phyloP scores from a whole-genome alignment of 768 basidiomycete genomes.

The Auriscalpium vulgare region DNA sequence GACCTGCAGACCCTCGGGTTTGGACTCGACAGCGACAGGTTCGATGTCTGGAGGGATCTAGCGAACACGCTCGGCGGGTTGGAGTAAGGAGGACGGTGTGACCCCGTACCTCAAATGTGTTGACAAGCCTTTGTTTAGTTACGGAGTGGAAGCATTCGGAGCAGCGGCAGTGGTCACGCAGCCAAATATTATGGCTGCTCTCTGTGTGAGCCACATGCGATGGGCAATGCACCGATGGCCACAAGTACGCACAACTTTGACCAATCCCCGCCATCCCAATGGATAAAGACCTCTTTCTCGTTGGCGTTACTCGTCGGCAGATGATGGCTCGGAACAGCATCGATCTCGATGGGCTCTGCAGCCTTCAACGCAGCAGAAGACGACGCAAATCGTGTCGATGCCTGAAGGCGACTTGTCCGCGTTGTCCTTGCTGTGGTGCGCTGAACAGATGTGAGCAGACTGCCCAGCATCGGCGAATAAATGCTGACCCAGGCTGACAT shows the following conservation, averaged over 20 bases:
- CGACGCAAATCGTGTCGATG: neutral
- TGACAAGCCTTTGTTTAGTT: conserved; percentile 86
- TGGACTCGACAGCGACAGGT: conserved; percentile 50
- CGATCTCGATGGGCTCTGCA: too few relatives aligned
- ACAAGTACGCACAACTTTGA: conserved; percentile 62
- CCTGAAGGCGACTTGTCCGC: too few relatives aligned
- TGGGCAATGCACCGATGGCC: neutral
- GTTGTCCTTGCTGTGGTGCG: too few relatives aligned
- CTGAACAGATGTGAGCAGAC: too few relatives aligned
- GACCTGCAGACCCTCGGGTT: conserved; percentile 59
- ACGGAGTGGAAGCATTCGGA: conserved; percentile 75
- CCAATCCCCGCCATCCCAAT: conserved; percentile 66
- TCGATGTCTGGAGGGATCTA: conserved; percentile 74
- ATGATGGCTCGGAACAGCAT: neutral
- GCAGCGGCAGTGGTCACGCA: conserved; percentile 91
- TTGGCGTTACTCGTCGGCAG: conserved; percentile 38
- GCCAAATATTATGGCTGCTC: conserved; percentile 80
- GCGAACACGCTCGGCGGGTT: neutral
- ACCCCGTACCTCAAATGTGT: conserved; percentile 66
- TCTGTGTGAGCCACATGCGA: neutral
- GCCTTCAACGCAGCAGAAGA: neutral
- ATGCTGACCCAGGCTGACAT: too few relatives aligned
- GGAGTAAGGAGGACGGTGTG: neutral
- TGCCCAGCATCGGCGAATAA: too few relatives aligned
- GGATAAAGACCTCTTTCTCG: conserved; percentile 53